Percentiles rank a stretch among this genome's conserved stretches.
Evolutionary conservation across 83 land plant genomes (phyloP).

Genomic region (Diphasiastrum complanatum): DNA sequence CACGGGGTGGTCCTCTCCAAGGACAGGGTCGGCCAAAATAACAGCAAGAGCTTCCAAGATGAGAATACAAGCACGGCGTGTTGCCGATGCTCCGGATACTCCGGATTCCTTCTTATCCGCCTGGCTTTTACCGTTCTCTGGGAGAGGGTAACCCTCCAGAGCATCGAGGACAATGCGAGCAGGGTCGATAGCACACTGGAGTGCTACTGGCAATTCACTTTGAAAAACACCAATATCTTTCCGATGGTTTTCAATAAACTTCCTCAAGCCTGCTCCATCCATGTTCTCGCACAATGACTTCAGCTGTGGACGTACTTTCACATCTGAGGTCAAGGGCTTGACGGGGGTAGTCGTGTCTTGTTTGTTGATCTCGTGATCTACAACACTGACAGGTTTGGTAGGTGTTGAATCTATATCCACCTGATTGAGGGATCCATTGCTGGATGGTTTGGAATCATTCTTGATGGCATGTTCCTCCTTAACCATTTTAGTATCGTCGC

Average conservation of each 20-base stretch:
- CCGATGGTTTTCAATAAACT: too few species aligned
- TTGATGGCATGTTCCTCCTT: background rate
- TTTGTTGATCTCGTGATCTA: background rate
- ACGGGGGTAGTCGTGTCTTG: background rate
- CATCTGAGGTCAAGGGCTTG: background rate
- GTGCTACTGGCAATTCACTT: background rate
- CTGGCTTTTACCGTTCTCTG: background rate
- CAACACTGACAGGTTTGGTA: background rate
- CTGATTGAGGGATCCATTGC: background rate
- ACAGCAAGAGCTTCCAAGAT: background rate
- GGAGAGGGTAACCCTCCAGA: background rate
- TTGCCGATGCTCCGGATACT: background rate
- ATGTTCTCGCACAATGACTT: conserved; percentile 6
- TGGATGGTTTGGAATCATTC: background rate
- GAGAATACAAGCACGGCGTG: too few species aligned
- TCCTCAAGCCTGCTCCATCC: too few species aligned
- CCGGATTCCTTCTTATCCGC: conserved; percentile 7
- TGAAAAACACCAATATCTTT: background rate
- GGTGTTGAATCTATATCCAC: background rate
- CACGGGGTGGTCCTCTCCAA: too few species aligned
- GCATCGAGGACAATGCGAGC: conserved; percentile 6
- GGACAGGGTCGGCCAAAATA: too few species aligned
- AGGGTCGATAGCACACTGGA: conserved; percentile 9
- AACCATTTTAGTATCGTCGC: background rate
- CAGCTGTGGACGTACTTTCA: conserved; percentile 9